A percentile compares a stretch with the other conserved stretches of the same genome.
Evolutionary conservation across 2,329 filamentous ascomycete genomes (phyloP).

Genomic region (Didymella exigua): DNA sequence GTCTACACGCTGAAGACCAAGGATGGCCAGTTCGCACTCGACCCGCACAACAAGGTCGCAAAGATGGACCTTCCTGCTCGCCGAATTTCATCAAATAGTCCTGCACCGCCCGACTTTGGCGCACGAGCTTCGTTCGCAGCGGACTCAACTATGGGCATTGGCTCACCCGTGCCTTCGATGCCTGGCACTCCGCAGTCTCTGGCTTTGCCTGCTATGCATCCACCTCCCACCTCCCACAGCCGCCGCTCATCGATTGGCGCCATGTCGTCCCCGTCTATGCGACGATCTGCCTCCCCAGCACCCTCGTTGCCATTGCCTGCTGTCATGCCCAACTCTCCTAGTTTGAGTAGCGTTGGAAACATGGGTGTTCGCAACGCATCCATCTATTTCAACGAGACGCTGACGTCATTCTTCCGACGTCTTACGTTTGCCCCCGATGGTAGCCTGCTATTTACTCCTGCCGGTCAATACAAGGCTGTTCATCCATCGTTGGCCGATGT

Average conservation of each 20-base stretch:
- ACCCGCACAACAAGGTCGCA: conserved; percentile 77
- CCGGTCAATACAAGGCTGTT: conserved; percentile 90
- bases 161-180: conserved; percentile 86
- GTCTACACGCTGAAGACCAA: conserved; percentile 97
- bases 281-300: conserved; percentile 89
- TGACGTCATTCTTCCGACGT: conserved; percentile 95
- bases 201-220: conserved; percentile 87
- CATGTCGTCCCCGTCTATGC: conserved; percentile 70
- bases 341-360: conserved; percentile 61
- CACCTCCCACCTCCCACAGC: conserved; percentile 88
- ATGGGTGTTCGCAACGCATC: conserved; percentile 74
- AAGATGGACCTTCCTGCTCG: conserved; percentile 93
- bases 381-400: conserved; percentile 94
- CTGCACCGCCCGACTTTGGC: conserved; percentile 82
- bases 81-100: conserved; percentile 88
- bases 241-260: conserved; percentile 86
- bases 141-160: conserved; percentile 59
- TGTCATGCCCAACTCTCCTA: conserved; percentile 93
- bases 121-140: conserved; percentile 69
- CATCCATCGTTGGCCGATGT: conserved; percentile 69
- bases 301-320: conserved; percentile 92
- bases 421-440: conserved; percentile 95
- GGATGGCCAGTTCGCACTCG: conserved; percentile 89
- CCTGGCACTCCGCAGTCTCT: conserved; percentile 92
- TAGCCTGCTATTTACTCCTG: conserved; percentile 89